Base-by-base conservation (phyloP, 75 land plant genomes). In the Larix kaempferi region DNA sequence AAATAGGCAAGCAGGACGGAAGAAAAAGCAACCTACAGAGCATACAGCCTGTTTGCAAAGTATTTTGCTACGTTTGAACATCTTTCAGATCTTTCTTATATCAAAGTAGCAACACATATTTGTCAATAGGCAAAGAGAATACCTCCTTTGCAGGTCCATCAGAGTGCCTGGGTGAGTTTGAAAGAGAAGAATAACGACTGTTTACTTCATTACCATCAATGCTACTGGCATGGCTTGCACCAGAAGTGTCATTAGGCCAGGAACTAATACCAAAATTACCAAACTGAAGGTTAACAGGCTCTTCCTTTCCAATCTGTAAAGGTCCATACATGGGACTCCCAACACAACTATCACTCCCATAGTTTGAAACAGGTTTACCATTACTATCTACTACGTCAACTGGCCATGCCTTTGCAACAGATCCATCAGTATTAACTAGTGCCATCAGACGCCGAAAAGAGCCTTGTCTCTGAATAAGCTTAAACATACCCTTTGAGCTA, bases 401-500 rank as follows among this genome's bases (percentile, higher is more conserved):
- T 1, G 91, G 84, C 92, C 92, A 90, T 44, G 92, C 91, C 62
- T 89, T 90, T 19, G 91, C 88, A 49, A 90, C 91, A 52, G 92
- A 89, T 44, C 92, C 92, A 74, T 90, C 92, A 22, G 65, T 73
- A 77, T 90, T 90, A 74, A 90, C 66, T 15, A 90, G 75, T 23
- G 92, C 92, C 92, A 90, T 89, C 15, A 86, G 67, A 60, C 79
- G 91, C 14, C 89, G 76, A 4, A 76, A 81, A 14, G 92, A 90
- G 19, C 91, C 92, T 80, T 83, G 81, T 22, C 92, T 82, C 37
- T 86, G 92, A 17, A 90, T 89, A 37, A 90, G 41, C 74, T 86
- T 88, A 56, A 90, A 86, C 92, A 90, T 90, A 8, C 92, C 82
- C 79, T 90, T 89, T 39, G 92, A 90, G 41, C 91, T 82, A 49